phyloP scores from a whole-genome alignment of 1,284 basidiomycete genomes.

The Mrakiaceae sp. region DNA sequence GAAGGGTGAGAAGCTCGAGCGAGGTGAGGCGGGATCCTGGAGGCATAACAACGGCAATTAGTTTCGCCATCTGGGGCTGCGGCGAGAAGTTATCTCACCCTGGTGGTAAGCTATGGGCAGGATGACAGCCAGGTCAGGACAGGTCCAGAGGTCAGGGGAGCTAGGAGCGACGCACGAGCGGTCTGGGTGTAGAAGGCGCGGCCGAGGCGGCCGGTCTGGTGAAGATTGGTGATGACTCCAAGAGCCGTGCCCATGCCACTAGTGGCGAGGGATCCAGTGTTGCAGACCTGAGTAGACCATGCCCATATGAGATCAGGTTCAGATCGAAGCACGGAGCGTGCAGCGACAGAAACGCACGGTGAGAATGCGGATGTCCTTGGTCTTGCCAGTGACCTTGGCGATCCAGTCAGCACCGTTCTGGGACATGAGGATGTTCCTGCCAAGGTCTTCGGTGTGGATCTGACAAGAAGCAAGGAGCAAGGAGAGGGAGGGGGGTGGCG shows the following conservation, averaged over 20 bases:
- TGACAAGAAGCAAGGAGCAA: slow-evolving; percentile 20
- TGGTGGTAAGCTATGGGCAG: slow-evolving; percentile 59
- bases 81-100: slow-evolving; percentile 38
- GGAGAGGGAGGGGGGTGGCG: no score
- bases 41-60: no score
- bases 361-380: slow-evolving; percentile 8
- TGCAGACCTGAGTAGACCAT: slow-evolving; percentile 54
- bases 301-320: not conserved
- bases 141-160: not conserved
- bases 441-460: slow-evolving; percentile 72
- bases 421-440: slow-evolving; percentile 69
- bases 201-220: slow-evolving; percentile 60
- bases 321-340: not conserved
- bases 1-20: slow-evolving; percentile 67
- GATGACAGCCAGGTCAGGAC: not conserved
- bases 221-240: slow-evolving; percentile 79
- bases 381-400: slow-evolving; percentile 13
- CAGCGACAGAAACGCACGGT: slow-evolving; percentile 1
- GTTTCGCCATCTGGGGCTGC: no score
- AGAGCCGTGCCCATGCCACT: slow-evolving; percentile 88
- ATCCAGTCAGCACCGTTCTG: slow-evolving; percentile 76
- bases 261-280: slow-evolving; percentile 83
- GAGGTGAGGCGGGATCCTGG: slow-evolving; percentile 60
- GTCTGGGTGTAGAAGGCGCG: slow-evolving; percentile 84
- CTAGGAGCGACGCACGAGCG: slow-evolving; percentile 38